Evolutionary conservation across 2,329 filamentous ascomycete species (phyloP), one percentile per base, ranked within the genome.

Genomic region (Talaromyces sp.): DNA sequence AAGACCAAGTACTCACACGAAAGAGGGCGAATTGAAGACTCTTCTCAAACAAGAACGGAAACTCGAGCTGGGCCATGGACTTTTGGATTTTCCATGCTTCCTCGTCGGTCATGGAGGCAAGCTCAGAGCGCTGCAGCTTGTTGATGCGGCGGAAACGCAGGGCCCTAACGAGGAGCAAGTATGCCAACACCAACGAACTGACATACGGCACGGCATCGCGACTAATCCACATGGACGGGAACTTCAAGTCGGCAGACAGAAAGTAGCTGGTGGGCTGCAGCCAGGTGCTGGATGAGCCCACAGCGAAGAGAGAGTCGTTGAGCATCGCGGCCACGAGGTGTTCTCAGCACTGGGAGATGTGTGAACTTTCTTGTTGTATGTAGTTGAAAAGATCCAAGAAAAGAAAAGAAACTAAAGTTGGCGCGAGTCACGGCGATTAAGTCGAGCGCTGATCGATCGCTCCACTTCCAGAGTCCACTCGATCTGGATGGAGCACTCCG

Each of bases 21-120:
- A 87, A 85, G 6, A 88, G 75, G 1, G 85, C 84, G 69, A 87
- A 86, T 60, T 85, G 80, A 5, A 86, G 71, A 1, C 82, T 77
- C 56, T 81, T 84, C 13, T 76, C 69, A 58, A 75, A 80, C 0
- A 80, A 76, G 55, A 77, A 80, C 0, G 85, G 85, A 64, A 88
- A 88, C 65, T 88, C 85, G 3, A 82, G 72, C 56, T 81, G 73
- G 2, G 73, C 70, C 2, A 85, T 59, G 22, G 74, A 72, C 57
- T 71, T 73, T 42, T 81, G 73, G 55, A 87, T 85, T 47, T 77
- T 68, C 61, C 75, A 82, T 1, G 84, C 83, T 53, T 86, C 78
- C 28, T 80, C 72, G 33, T 79, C 77, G 1, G 82, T 85, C 84
- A 85, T 85, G 5, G 72, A 73, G n/a, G 77, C 70, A 61, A 82